Conservation (phyloP, 768 basidiomycete genomes). For the Naematelia encephala region DNA sequence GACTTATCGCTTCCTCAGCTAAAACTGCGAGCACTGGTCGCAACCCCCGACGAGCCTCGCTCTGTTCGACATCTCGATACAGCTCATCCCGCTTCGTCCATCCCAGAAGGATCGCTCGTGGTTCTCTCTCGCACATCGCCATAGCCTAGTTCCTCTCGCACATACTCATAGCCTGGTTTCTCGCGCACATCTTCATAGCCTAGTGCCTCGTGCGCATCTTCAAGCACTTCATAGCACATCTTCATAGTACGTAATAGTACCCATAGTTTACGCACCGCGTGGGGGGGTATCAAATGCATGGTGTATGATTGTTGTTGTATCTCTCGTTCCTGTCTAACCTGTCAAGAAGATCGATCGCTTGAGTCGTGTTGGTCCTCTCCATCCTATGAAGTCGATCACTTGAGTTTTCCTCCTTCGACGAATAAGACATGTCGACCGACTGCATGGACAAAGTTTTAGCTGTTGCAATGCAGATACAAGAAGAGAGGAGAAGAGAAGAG, state of each 20-base stretch:
- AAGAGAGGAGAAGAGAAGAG: neutral
- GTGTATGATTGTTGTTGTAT: neutral
- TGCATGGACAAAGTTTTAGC: neutral
- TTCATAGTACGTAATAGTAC: no score
- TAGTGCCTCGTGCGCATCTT: no score
- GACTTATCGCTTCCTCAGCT: neutral
- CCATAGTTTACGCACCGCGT: no score
- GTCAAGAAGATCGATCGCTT: neutral
- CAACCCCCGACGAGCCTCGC: conserved; percentile 3
- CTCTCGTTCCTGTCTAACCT: neutral
- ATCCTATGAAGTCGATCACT: conserved; percentile 4
- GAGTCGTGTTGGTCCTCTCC: neutral
- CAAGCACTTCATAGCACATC: no score
- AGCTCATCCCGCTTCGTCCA: neutral
- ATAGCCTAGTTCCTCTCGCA: neutral
- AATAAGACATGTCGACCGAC: conserved; percentile 9
- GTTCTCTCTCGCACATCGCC: neutral
- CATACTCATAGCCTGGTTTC: no score
- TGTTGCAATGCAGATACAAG: neutral
- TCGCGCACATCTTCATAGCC: no score
- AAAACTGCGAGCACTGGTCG: neutral
- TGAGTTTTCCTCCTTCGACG: conserved; percentile 12
- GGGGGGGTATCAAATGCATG: neutral
- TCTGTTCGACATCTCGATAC: neutral
- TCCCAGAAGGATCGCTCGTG: conserved; percentile 1